phyloP scores from a whole-genome alignment of 73 alveolate species.

The Diophrys sp. region DNA sequence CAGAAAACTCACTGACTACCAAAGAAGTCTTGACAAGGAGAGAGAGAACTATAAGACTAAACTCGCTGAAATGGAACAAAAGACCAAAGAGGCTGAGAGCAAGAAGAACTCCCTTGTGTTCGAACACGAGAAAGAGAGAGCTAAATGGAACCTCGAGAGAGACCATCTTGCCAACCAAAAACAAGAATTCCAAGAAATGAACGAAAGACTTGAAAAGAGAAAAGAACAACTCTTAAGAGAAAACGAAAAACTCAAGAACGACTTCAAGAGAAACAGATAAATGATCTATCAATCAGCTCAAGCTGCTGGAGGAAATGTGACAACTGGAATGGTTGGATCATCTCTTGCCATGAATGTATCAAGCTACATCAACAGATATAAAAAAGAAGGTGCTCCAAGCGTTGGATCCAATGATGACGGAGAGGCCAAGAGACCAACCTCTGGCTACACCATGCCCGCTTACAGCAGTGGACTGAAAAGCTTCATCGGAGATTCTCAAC shows the following conservation, averaged over 20 bases:
- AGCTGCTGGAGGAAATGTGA: neutral
- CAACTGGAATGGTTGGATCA: neutral
- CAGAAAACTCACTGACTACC: conserved; percentile 56
- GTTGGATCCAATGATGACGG: neutral
- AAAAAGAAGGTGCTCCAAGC: neutral
- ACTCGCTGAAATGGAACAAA: conserved; percentile 64
- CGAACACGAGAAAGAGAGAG: conserved; percentile 81
- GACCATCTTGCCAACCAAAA: conserved; percentile 55
- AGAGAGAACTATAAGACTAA: conserved; percentile 60
- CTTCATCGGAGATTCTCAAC: neutral
- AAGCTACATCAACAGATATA: neutral
- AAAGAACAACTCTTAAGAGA: conserved; percentile 65
- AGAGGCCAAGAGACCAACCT: neutral
- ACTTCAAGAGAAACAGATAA: conserved; percentile 25
- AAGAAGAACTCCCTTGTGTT: conserved; percentile 60
- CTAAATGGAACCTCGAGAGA: conserved; percentile 77
- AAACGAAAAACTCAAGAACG: conserved; percentile 75
- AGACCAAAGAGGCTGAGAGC: conserved; percentile 64
- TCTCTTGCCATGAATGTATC: neutral
- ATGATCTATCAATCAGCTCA: neutral
- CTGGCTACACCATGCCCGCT: neutral
- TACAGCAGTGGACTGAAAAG: neutral
- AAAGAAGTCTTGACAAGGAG: conserved; percentile 61
- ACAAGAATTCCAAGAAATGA: conserved; percentile 56
- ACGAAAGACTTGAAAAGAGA: conserved; percentile 49